These are phyloP conservation scores for Trichoderma orchidacearum DNA, from an alignment of 495 filamentous ascomycete species.

Conservation along the genomic window DNA sequence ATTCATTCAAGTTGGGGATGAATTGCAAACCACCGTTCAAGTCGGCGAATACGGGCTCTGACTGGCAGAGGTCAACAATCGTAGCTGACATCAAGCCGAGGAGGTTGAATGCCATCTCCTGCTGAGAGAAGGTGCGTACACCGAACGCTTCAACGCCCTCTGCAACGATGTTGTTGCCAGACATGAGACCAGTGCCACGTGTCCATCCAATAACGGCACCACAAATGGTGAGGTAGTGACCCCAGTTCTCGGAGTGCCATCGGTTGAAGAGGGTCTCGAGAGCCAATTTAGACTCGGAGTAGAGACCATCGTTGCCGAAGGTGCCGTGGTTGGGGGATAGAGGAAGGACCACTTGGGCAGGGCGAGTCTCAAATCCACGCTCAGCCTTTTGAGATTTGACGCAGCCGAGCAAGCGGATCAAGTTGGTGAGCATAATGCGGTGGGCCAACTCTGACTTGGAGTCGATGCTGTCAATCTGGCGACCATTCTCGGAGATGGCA, in stretches of 20 bases:
- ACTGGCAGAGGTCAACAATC: slow-evolving; percentile 91
- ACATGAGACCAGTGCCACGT: slow-evolving; percentile 95
- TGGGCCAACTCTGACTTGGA: slow-evolving; percentile 97
- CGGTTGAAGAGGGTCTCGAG: slow-evolving; percentile 97
- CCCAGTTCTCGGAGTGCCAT: slow-evolving; percentile 97
- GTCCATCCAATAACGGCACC: slow-evolving; percentile 99
- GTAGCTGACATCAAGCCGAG: slow-evolving; percentile 90
- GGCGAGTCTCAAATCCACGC: slow-evolving; percentile 83
- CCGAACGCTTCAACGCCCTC: slow-evolving; percentile 94
- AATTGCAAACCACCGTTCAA: slow-evolving; percentile 96
- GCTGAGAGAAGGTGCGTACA: slow-evolving; percentile 96
- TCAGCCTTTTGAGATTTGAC: slow-evolving; percentile 83
- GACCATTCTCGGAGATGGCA: slow-evolving; percentile 92
- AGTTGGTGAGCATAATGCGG: slow-evolving; percentile 97
- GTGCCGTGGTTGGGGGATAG: slow-evolving; percentile 97
- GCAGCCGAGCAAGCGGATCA: slow-evolving; percentile 76
- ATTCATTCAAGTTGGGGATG: slow-evolving; percentile 89
- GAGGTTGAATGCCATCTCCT: slow-evolving; percentile 99
- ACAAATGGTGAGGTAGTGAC: slow-evolving; percentile 95
- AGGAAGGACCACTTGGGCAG: slow-evolving; percentile 90
- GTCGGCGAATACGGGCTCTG: slow-evolving; percentile 91
- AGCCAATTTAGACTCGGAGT: slow-evolving; percentile 94
- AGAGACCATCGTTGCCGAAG: slow-evolving; percentile 94
- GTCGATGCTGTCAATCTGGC: slow-evolving; percentile 94
- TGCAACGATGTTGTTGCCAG: slow-evolving; percentile 93